A percentile compares a stretch with the other conserved stretches of the same genome.
These are phyloP conservation scores for Calophaca sinica DNA, from an alignment of 306 rosid species.

Conservation along the genomic window DNA sequence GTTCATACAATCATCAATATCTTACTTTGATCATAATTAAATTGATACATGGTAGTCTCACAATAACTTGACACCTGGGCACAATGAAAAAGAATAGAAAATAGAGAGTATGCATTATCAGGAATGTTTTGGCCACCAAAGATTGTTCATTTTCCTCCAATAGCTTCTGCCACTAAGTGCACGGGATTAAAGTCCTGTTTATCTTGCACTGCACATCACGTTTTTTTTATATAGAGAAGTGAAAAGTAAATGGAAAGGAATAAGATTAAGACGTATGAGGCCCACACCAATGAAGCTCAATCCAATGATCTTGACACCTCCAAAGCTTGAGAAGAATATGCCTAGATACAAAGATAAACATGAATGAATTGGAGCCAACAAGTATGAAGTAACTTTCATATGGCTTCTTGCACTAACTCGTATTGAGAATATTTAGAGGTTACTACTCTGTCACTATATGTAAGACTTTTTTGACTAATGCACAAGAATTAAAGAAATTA, in stretches of 20 bases:
- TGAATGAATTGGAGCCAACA: constrained; percentile 9
- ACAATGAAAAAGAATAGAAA: constrained; percentile 34
- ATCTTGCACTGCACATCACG: constrained; percentile 45
- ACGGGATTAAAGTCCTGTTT: constrained; percentile 59
- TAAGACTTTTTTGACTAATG: too few relatives aligned
- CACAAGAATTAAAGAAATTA: too few relatives aligned
- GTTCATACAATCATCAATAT: constrained; percentile 65
- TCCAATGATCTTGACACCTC: constrained; percentile 38
- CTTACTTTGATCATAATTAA: constrained; percentile 48
- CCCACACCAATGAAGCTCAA: constrained; percentile 44
- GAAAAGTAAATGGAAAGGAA: constrained; percentile 51
- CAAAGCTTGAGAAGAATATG: constrained; percentile 45
- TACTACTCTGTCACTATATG: too few relatives aligned
- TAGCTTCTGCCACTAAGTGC: constrained; percentile 50
- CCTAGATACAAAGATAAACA: constrained; percentile 42
- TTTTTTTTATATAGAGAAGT: neutral
- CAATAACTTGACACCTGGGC: constrained; percentile 43
- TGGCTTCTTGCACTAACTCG: neutral
- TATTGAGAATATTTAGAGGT: too few relatives aligned
- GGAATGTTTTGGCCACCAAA: constrained; percentile 37
- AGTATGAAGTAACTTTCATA: neutral
- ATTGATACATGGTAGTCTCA: constrained; percentile 34
- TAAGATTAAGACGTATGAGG: constrained; percentile 51
- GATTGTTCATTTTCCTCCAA: constrained; percentile 51
- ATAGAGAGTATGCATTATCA: constrained; percentile 9